These are phyloP conservation scores for Eimeria tenella DNA, from an alignment of 169 alveolate species.

Conservation along the genomic window DNA sequence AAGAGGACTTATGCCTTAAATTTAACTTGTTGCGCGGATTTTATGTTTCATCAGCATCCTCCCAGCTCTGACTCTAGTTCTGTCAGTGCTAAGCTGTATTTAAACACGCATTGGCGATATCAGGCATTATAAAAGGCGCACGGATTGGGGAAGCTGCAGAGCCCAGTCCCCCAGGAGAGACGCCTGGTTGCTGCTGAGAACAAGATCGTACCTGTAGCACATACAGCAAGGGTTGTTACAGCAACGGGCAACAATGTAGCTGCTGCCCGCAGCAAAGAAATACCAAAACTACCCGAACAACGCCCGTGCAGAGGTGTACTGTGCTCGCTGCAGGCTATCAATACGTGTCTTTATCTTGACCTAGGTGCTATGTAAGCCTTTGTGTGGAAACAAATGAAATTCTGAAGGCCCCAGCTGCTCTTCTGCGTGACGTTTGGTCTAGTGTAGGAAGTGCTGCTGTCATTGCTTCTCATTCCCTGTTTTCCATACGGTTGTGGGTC, in stretches of 20 bases:
- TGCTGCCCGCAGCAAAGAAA: no score
- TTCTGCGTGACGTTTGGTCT: no score
- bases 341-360: not conserved
- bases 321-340: not conserved
- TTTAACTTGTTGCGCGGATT: no score
- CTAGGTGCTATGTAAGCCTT: no score
- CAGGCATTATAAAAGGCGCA: slow-evolving; percentile 13
- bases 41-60: no score
- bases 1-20: no score
- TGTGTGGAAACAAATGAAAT: no score
- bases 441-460: not conserved
- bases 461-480: not conserved
- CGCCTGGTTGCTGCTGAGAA: slow-evolving; percentile 56
- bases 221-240: slow-evolving; percentile 8
- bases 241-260: not conserved
- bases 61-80: no score
- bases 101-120: not conserved
- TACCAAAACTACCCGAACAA: no score
- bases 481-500: not conserved
- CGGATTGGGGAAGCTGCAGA: slow-evolving; percentile 56
- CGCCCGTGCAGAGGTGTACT: no score
- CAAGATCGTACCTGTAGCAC: slow-evolving; percentile 47
- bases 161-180: slow-evolving; percentile 55
- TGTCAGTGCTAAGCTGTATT: no score
- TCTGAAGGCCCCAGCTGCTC: no score